Evolutionary conservation across 768 basidiomycete species (phyloP).

Genomic region (Xerocomellus intermedius): DNA sequence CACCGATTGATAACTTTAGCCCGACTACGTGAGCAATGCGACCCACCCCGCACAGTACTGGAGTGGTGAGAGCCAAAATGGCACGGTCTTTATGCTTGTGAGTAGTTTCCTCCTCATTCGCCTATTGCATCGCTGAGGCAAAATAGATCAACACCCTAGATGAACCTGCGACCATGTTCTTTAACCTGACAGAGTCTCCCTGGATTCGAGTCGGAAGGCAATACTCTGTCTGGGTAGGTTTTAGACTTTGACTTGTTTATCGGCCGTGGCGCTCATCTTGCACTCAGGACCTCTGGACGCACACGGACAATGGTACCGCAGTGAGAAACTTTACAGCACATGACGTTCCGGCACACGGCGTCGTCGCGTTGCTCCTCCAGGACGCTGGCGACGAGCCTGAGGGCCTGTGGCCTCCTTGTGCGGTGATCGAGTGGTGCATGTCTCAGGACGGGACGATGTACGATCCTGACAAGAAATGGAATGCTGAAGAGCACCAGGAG

Average conservation of each 20-base stretch:
- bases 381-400: constrained; percentile 69
- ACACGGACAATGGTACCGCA: constrained; percentile 67
- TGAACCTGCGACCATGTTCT: constrained; percentile 54
- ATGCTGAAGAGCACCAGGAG: constrained; percentile 11
- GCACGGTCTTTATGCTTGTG: constrained; percentile 67
- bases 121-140: not conserved
- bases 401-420: constrained; percentile 56
- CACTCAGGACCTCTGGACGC: constrained; percentile 66
- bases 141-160: constrained; percentile 60
- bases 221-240: constrained; percentile 59
- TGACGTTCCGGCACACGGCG: constrained; percentile 64
- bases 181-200: constrained; percentile 65
- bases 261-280: not conserved
- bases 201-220: constrained; percentile 68
- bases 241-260: not conserved
- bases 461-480: constrained; percentile 30
- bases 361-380: constrained; percentile 61
- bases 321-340: constrained; percentile 54
- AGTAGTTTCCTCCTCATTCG: constrained; percentile 6
- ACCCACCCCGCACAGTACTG: constrained; percentile 69
- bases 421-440: constrained; percentile 56
- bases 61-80: constrained; percentile 65
- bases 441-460: constrained; percentile 52
- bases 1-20: constrained; percentile 17
- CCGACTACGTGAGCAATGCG: constrained; percentile 38